Evolutionary conservation across 257 asterid species (phyloP).

Genomic region (Oldenlandia corymbosa): DNA sequence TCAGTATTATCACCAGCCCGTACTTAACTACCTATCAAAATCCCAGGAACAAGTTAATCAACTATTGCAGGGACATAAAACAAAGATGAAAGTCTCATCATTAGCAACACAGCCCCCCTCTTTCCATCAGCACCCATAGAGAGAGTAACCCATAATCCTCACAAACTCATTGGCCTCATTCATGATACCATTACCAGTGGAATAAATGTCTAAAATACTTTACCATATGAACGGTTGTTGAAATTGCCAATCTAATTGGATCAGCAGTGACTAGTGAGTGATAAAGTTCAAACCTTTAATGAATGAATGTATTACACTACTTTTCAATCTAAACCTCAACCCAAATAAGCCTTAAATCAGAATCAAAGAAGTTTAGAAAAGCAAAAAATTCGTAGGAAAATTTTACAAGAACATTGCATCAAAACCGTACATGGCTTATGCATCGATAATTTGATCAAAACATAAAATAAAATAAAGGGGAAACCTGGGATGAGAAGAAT

Average conservation of each 20-base stretch:
- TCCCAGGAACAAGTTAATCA: slow-evolving; percentile 13
- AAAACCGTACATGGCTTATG: too few species aligned
- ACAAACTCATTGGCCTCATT: not conserved
- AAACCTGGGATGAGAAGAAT: slow-evolving; percentile 63
- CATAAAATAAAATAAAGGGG: too few species aligned
- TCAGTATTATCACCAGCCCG: slow-evolving; percentile 58
- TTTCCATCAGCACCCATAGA: not conserved
- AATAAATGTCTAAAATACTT: too few species aligned
- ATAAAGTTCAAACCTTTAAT: not conserved
- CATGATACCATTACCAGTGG: not conserved
- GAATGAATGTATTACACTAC: not conserved
- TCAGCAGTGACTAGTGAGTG: not conserved
- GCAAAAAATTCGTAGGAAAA: too few species aligned
- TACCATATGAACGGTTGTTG: not conserved
- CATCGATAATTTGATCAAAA: not conserved
- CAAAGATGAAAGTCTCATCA: too few species aligned
- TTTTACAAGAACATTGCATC: too few species aligned
- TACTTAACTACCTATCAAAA: slow-evolving; percentile 50
- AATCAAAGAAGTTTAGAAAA: too few species aligned
- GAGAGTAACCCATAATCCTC: not conserved
- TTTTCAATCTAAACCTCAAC: not conserved
- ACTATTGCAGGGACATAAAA: not conserved
- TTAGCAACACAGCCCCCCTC: too few species aligned
- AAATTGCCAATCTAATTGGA: not conserved
- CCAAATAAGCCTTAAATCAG: not conserved